Conservation (phyloP, 2,329 filamentous ascomycete species). For the Macroventuria anomochaeta region DNA sequence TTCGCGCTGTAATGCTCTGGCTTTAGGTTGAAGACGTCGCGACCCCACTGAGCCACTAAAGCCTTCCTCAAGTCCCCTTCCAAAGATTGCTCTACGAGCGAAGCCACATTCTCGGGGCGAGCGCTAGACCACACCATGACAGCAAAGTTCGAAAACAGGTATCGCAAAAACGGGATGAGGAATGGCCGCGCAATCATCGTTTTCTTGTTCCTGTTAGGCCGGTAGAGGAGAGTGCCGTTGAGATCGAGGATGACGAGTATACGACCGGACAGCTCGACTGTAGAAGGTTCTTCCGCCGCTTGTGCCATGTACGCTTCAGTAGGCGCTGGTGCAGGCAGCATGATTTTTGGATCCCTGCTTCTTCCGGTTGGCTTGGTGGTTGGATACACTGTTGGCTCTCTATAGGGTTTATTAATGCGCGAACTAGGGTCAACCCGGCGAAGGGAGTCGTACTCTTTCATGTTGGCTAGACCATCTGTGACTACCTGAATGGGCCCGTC, state of each 20-base stretch:
- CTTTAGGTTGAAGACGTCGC: constrained; percentile 76
- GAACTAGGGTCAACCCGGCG: constrained; percentile 14
- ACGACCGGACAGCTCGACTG: constrained; percentile 58
- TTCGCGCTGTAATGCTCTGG: constrained; percentile 68
- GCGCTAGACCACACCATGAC: constrained; percentile 95
- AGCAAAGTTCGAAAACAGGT: constrained; percentile 75
- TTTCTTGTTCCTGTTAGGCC: constrained; percentile 60
- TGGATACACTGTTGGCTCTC: constrained; percentile 11
- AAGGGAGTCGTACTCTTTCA: constrained; percentile 28
- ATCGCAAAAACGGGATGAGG: constrained; percentile 71
- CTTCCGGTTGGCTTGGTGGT: constrained; percentile 18
- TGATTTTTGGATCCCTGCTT: constrained; percentile 36
- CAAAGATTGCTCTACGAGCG: constrained; percentile 72
- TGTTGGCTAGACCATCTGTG: constrained; percentile 17
- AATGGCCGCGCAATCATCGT: constrained; percentile 71
- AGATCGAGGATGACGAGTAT: constrained; percentile 89
- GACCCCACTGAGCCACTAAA: constrained; percentile 76
- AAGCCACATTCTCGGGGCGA: constrained; percentile 71
- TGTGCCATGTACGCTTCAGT: constrained; percentile 66
- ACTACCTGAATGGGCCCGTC: constrained; percentile 1
- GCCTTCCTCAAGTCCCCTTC: constrained; percentile 57
- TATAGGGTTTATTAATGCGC: constrained; percentile 34
- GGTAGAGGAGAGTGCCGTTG: constrained; percentile 86
- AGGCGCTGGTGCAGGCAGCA: constrained; percentile 64
- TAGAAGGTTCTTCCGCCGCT: constrained; percentile 49